phyloP scores from a whole-genome alignment of 345 rosid species.

The Gossypium rotundifolium region DNA sequence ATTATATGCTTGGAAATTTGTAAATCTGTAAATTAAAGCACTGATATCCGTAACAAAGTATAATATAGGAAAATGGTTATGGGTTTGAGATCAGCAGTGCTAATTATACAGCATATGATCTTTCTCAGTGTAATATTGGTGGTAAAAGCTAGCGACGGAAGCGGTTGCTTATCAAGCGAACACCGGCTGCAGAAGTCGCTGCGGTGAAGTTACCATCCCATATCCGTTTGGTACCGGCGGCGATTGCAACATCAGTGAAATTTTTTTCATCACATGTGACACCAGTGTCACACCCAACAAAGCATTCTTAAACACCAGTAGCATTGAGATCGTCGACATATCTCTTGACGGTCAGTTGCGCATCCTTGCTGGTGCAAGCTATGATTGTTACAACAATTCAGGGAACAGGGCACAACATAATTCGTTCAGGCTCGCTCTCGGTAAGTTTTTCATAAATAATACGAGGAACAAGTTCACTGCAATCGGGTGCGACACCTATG shows the following conservation, averaged over 20 bases:
- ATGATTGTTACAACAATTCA: not conserved
- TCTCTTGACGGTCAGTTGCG: not conserved
- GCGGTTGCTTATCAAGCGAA: not conserved
- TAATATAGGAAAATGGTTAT: no score
- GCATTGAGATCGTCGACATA: not conserved
- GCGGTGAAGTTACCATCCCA: constrained; percentile 13
- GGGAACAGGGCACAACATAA: not conserved
- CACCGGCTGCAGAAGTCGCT: not conserved
- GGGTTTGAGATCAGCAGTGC: no score
- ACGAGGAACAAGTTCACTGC: not conserved
- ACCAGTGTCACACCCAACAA: not conserved
- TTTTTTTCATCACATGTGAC: constrained; percentile 15
- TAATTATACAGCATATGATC: no score
- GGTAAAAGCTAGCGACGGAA: not conserved
- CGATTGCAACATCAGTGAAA: not conserved
- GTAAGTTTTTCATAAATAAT: not conserved
- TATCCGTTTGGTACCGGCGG: constrained; percentile 17
- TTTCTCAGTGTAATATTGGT: no score
- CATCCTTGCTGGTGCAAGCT: not conserved
- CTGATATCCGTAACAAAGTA: no score
- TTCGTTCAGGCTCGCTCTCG: not conserved
- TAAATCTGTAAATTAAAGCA: no score
- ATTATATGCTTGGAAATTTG: no score
- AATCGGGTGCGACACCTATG: constrained; percentile 1
- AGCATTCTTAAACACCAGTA: not conserved